A percentile compares a stretch with the other conserved stretches of the same genome.
phyloP scores from a whole-genome alignment of 2,329 filamentous ascomycete species.

The Colletotrichum graminicola region DNA sequence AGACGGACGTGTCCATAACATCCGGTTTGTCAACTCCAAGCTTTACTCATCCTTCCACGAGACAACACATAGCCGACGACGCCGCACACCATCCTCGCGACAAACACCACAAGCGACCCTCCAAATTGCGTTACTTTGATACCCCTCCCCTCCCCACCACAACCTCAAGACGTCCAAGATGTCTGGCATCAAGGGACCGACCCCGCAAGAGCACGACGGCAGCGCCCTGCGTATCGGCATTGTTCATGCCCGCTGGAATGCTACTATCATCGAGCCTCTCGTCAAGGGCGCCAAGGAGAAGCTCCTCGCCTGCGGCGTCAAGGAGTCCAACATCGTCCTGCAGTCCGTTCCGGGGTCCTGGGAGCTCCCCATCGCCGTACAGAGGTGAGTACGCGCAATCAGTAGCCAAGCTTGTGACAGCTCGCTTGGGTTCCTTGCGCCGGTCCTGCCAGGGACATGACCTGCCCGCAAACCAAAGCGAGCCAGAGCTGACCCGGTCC shows the following conservation, averaged over 20 bases:
- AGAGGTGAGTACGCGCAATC: constrained; percentile 69
- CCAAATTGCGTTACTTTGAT: constrained; percentile 5
- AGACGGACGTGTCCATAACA: background rate
- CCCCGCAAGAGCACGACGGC: constrained; percentile 72
- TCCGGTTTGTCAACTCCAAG: constrained; percentile 5
- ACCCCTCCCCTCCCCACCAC: constrained; percentile 8
- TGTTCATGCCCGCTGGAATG: constrained; percentile 96
- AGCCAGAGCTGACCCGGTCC: constrained; percentile 5
- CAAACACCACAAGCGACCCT: background rate
- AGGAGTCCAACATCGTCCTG: constrained; percentile 87
- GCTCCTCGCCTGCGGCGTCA: constrained; percentile 83
- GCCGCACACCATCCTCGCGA: background rate
- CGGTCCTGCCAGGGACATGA: background rate
- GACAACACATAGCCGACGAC: background rate
- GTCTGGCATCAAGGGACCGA: constrained; percentile 68
- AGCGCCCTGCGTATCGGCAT: constrained; percentile 89
- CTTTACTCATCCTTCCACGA: constrained; percentile 1
- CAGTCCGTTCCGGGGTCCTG: constrained; percentile 94
- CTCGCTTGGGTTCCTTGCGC: background rate
- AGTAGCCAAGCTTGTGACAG: background rate
- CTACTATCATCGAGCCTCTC: constrained; percentile 85
- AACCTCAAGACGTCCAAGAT: constrained; percentile 52
- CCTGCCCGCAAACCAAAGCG: background rate
- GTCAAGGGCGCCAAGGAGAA: constrained; percentile 83
- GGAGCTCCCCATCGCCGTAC: constrained; percentile 91